Base-by-base conservation (phyloP, 225 moss, liverwort and hornwort genomes). In the Sphagnum tenellum region DNA sequence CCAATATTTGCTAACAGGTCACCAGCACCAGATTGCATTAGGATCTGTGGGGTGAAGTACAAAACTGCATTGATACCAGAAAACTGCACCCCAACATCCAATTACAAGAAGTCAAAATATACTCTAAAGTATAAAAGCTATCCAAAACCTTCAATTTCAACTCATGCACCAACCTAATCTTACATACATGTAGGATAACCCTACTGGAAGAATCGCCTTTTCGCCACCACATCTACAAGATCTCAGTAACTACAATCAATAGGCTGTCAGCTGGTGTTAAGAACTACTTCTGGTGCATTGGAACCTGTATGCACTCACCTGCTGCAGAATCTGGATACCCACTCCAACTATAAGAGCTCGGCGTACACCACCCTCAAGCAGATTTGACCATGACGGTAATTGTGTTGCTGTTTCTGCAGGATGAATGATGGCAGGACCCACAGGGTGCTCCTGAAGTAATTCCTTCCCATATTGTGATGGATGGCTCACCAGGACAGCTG, bases 1-100 rank as follows among this genome's bases (percentile, higher is more conserved):
- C 98, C 98, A 4, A 88, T 61, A 47, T 78, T 76, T 11, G 80
- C 79, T 64, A 92, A 66, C 65, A 98, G 81, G 44, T 86, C 83
- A 55, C 90, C 98, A 13, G 84, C 98, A 60, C 98, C 98, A 48
- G 98, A 89, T 77, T 89, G 87, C 75, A 84, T 89, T 49, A 98
- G 80, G 62, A 98, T 98, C 84, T 98, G 98, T 5, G 98, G 98
- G 48, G 93, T 93, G 71, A 86, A 98, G 75, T 86, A 98, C 11
- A 98, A 71, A 29, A 98, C 90, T 46, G 98, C 98, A 67, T 98
- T 98, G 70, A 98, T 93, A 46, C 98, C 98, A 63, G 90, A 87
- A 62, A 98, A 89, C 98, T 98, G 86, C 78, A 66, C 9, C 14
- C 9, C 9, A 52, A 52, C 52, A 6, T 9, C 52, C 9, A 9